phyloP scores from a whole-genome alignment of 2,329 filamentous ascomycete species.

The Lecanosticta acicola region DNA sequence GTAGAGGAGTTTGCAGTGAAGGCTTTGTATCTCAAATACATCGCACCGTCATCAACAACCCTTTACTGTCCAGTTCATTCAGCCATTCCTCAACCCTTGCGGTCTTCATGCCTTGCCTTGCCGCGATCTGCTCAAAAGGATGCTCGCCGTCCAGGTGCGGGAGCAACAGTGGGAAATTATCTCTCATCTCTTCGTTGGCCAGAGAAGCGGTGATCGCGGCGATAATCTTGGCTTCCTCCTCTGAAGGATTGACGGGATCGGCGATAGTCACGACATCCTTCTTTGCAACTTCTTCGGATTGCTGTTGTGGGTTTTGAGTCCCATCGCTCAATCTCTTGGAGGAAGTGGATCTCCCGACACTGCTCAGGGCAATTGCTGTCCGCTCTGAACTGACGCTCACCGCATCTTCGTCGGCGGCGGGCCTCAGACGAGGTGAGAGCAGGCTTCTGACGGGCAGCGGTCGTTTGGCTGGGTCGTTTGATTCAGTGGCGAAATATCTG shows the following conservation, averaged over 20 bases:
- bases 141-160: conserved; percentile 85
- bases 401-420: conserved; percentile 24
- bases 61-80: conserved; percentile 62
- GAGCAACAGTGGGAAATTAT: conserved; percentile 66
- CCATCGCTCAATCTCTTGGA: conserved; percentile 11
- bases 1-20: too few species aligned
- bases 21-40: too few species aligned
- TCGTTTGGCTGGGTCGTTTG: conserved; percentile 7
- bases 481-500: conserved; percentile 58
- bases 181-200: conserved; percentile 52
- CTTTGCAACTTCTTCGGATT: not conserved
- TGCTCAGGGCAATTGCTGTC: conserved; percentile 18
- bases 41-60: conserved; percentile 48
- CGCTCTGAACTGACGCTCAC: conserved; percentile 24
- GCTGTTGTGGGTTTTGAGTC: not conserved
- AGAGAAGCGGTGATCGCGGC: conserved; percentile 12
- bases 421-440: conserved; percentile 22
- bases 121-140: conserved; percentile 77
- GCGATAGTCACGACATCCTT: conserved; percentile 15
- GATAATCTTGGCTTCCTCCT: conserved; percentile 15
- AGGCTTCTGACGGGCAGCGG: conserved; percentile 15
- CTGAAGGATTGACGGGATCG: conserved; percentile 15
- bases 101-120: conserved; percentile 80
- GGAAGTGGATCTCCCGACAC: conserved; percentile 1
- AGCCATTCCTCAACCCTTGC: conserved; percentile 55